Percentiles rank a stretch among this genome's conserved stretches.
Evolutionary conservation across 176 grass and related monocot genomes (phyloP).

Genomic region (Musa itinerans): DNA sequence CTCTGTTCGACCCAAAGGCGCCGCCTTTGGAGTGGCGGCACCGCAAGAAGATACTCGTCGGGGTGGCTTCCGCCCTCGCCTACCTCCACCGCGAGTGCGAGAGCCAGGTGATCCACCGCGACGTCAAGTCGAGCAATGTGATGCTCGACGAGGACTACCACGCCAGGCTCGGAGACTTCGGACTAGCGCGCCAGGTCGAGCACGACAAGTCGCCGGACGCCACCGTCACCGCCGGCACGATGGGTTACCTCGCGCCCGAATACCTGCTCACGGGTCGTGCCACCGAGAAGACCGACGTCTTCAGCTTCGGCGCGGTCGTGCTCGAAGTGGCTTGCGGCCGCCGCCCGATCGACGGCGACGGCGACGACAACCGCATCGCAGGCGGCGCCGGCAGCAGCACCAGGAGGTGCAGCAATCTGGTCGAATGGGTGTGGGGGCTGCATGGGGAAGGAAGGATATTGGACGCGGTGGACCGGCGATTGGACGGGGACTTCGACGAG

Average conservation of each 20-base stretch:
- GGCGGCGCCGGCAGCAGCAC: constrained; percentile 13
- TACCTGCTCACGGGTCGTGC: constrained; percentile 91
- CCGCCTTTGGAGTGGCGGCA: constrained; percentile 49
- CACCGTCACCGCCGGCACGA: constrained; percentile 73
- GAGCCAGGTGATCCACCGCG: constrained; percentile 85
- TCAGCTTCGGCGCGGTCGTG: constrained; percentile 74
- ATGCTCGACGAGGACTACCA: constrained; percentile 85
- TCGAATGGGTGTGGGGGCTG: constrained; percentile 87
- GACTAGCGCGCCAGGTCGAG: constrained; percentile 67
- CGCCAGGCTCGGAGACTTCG: constrained; percentile 82
- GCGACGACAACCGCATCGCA: not conserved
- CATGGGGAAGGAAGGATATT: constrained; percentile 47
- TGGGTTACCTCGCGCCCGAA: constrained; percentile 94
- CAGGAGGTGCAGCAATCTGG: constrained; percentile 49
- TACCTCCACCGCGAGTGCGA: constrained; percentile 96
- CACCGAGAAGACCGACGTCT: constrained; percentile 68
- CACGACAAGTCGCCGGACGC: constrained; percentile 75
- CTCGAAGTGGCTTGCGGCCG: constrained; percentile 70
- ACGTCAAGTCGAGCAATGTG: constrained; percentile 98
- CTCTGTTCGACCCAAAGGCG: constrained; percentile 43
- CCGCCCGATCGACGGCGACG: constrained; percentile 48
- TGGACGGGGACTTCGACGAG: constrained; percentile 62
- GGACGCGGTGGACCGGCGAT: constrained; percentile 13
- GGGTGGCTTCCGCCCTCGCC: constrained; percentile 76
- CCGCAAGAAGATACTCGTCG: constrained; percentile 59